phyloP scores from a whole-genome alignment of 2,329 filamentous ascomycete genomes.

The Penicillium sp. region DNA sequence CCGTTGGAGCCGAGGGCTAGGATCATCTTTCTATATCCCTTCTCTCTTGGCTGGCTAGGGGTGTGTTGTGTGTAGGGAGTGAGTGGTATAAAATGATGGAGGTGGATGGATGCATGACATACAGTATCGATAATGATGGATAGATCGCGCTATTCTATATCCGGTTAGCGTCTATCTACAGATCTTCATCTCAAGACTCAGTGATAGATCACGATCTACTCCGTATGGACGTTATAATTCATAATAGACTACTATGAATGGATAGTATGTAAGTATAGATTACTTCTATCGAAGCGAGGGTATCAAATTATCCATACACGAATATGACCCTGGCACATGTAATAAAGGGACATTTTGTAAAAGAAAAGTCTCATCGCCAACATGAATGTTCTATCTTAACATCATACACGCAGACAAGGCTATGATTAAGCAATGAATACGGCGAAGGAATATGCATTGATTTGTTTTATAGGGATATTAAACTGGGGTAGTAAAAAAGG shows the following conservation, averaged over 20 bases:
- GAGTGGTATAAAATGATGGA: neutral
- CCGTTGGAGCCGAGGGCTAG: slow-evolving; percentile 69
- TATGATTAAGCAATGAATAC: neutral
- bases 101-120: neutral
- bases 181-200: too few species aligned
- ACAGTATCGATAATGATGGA: neutral
- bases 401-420: neutral
- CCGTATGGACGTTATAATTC: too few species aligned
- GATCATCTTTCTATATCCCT: neutral
- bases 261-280: neutral
- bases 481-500: neutral
- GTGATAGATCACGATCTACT: too few species aligned
- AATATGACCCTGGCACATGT: too few species aligned
- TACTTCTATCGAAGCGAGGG: neutral
- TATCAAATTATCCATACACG: neutral
- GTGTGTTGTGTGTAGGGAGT: too few species aligned
- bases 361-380: neutral
- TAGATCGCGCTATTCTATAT: neutral
- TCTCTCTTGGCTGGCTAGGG: too few species aligned
- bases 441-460: neutral
- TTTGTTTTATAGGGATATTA: neutral
- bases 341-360: neutral
- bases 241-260: too few species aligned
- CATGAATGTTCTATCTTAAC: neutral
- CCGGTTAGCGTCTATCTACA: neutral